Evolutionary conservation across 2,329 filamentous ascomycete species (phyloP), one percentile per base, ranked within the genome.

Genomic region (Pseudogymnoascus sp.): DNA sequence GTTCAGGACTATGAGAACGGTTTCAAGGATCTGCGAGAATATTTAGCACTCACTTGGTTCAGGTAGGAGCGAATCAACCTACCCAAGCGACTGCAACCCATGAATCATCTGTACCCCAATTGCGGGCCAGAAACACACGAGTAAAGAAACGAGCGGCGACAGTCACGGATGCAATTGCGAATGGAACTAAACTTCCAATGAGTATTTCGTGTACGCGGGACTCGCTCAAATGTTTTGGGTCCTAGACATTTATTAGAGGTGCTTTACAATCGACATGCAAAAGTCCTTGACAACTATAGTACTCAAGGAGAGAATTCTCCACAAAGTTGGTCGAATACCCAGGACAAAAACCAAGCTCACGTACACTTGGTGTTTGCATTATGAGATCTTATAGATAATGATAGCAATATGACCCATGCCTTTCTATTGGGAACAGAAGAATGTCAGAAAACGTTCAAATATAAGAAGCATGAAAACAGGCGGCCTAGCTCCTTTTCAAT

Each of bases 61-160:
- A 43, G 22, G 14, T 18, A 14, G 39, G 2, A 18, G 5, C 20
- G 39, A 18, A 12, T 35, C n/a, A 41, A 36, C 38, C 12, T 54
- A 65, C 65, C 63, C 63, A 67, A 39, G 65, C 57, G 18, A 63
- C 38, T 18, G 60, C 22, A 54, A 65, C 63, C 28, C 62, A 58
- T 14, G 62, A 61, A 50, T 67, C 65, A 60, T 67, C 65, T 9
- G n/a, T 6, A 3, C 63, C 63, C 63, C 63, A 65, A 18, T 58
- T 65, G 6, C 57, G 36, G 3, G 60, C 61, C 12, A 65, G 54
- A 25, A 65, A 43, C n/a, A 20, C 58, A 37, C 65, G 54, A 14
- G 65, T 60, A 25, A 65, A 67, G 12, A 66, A 20, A 36, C 65
- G 61, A 4, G 63, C 63, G 28, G 63, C 4, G 12, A 65, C 62